Conservation (phyloP, 495 filamentous ascomycete species). For the Penicillium chermesinum region DNA sequence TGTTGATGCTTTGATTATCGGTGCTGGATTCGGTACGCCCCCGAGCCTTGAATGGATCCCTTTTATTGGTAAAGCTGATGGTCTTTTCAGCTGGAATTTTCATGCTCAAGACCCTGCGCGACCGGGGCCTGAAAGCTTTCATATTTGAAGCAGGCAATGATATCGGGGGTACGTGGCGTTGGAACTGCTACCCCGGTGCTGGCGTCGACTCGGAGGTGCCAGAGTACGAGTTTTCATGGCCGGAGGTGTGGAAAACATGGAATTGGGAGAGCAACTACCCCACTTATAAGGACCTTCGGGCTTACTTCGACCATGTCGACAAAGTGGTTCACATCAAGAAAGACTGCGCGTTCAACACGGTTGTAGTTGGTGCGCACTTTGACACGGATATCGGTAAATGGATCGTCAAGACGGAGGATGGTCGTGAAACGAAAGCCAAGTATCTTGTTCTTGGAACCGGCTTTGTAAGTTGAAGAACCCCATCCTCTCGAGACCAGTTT, state of each 20-base stretch:
- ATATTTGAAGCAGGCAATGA: constrained; percentile 41
- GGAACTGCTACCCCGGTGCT: constrained; percentile 46
- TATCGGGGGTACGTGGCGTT: constrained; percentile 47
- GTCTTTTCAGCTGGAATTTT: constrained; percentile 17
- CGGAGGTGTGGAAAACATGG: constrained; percentile 50
- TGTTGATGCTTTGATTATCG: constrained; percentile 48
- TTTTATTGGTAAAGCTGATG: background rate
- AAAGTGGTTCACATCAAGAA: constrained; percentile 44
- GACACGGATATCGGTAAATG: constrained; percentile 36
- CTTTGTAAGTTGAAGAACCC: constrained; percentile 6
- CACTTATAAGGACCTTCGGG: constrained; percentile 40
- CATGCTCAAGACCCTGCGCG: constrained; percentile 28
- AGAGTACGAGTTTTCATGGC: constrained; percentile 47
- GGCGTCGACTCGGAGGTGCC: constrained; percentile 48
- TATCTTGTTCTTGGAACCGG: constrained; percentile 45
- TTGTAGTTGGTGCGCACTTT: constrained; percentile 44
- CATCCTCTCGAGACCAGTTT: background rate
- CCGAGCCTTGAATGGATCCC: background rate
- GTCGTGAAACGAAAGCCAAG: constrained; percentile 35
- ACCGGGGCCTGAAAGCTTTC: constrained; percentile 23
- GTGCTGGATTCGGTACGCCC: constrained; percentile 40
- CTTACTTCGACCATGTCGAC: constrained; percentile 54
- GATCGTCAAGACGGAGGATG: constrained; percentile 44
- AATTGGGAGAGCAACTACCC: constrained; percentile 52
- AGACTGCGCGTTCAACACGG: constrained; percentile 46